A percentile compares a stretch with the other conserved stretches of the same genome.
phyloP scores from a whole-genome alignment of 2,329 filamentous ascomycete genomes.

The Rhinocladiella mackenziei region DNA sequence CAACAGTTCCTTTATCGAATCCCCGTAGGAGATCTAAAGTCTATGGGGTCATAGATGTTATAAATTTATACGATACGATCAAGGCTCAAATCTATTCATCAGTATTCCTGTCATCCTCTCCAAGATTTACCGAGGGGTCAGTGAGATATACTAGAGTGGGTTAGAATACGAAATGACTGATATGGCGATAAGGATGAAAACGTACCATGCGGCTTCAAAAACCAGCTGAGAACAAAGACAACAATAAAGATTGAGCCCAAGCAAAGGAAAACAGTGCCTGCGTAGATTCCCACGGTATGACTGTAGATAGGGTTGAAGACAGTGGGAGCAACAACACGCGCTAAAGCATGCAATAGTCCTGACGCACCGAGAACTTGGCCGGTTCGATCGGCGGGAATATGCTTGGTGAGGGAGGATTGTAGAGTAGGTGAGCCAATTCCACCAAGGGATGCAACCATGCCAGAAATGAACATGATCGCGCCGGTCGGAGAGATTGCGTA shows the following conservation, averaged over 20 bases:
- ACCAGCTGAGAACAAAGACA: constrained; percentile 63
- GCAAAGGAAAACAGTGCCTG: constrained; percentile 79
- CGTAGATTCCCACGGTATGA: constrained; percentile 69
- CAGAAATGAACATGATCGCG: constrained; percentile 65
- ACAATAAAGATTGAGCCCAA: constrained; percentile 63
- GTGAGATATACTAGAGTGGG: constrained; percentile 13
- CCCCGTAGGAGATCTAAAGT: too few relatives aligned
- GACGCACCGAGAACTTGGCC: constrained; percentile 86
- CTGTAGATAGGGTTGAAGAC: constrained; percentile 85
- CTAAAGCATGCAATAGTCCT: constrained; percentile 77
- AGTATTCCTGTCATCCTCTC: background rate
- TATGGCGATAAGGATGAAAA: too few relatives aligned
- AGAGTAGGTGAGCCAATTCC: constrained; percentile 82
- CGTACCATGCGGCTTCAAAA: constrained; percentile 68
- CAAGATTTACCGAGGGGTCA: constrained; percentile 6
- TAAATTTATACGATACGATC: too few relatives aligned
- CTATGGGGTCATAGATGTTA: too few relatives aligned
- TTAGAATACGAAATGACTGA: constrained; percentile 5
- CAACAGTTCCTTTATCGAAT: too few relatives aligned
- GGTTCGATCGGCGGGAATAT: constrained; percentile 75
- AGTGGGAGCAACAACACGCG: constrained; percentile 72
- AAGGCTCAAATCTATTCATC: too few relatives aligned
- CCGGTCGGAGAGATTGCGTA: constrained; percentile 64
- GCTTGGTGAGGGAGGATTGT: constrained; percentile 82
- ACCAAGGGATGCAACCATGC: constrained; percentile 69